Conservation (phyloP, 2,329 filamentous ascomycete genomes). For the Penicillium hordei region DNA sequence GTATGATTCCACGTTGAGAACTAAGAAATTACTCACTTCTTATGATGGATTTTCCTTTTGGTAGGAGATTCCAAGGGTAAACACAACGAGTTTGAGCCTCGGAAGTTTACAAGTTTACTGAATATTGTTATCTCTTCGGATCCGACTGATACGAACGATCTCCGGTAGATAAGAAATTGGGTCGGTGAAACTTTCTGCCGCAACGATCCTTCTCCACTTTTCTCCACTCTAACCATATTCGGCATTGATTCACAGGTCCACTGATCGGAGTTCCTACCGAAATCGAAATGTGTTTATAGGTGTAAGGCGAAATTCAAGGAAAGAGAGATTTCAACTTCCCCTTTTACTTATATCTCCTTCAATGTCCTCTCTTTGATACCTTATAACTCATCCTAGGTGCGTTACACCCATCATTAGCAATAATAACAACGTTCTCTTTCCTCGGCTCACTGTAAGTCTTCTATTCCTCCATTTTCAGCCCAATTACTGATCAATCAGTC, state of each 20-base stretch:
- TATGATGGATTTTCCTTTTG: not conserved
- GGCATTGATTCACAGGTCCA: not conserved
- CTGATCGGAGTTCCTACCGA: not conserved
- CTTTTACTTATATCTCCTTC: not conserved
- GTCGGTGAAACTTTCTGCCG: not conserved
- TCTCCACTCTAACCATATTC: not conserved
- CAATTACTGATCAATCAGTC: not conserved
- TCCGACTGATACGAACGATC: slow-evolving; percentile 4
- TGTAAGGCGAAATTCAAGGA: not conserved
- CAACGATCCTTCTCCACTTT: not conserved
- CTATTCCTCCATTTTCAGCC: not conserved
- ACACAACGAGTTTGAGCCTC: not conserved
- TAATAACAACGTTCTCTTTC: not conserved
- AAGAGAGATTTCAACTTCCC: not conserved
- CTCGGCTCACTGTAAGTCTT: not conserved
- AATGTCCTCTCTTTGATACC: not conserved
- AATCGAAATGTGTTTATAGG: not conserved
- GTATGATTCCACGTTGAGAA: too few species aligned
- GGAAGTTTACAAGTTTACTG: not conserved
- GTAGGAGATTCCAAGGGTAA: not conserved
- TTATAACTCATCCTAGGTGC: not conserved
- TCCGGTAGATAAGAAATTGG: not conserved
- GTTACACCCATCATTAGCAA: not conserved
- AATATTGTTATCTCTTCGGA: not conserved
- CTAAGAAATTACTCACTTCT: not conserved